A percentile compares a stretch with the other conserved stretches of the same genome.
Evolutionary conservation across 2,329 filamentous ascomycete species (phyloP).

Genomic region (Onygenales sp.): DNA sequence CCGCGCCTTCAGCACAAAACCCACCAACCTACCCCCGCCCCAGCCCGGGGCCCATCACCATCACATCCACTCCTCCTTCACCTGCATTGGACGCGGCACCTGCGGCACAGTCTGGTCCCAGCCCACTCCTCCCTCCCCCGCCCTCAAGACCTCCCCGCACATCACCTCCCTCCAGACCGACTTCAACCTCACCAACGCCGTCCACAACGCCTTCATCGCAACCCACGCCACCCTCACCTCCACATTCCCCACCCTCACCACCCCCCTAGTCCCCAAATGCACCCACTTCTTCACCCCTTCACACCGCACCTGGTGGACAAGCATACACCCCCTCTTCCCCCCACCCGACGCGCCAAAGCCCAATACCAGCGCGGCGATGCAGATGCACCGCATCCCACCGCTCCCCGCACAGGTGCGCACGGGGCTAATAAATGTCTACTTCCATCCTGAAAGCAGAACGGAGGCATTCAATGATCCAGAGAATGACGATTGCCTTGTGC

Average conservation of each 20-base stretch:
- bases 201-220: background rate
- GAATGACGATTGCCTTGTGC: background rate
- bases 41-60: too few species aligned
- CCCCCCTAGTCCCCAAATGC: background rate
- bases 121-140: background rate
- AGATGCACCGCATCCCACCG: background rate
- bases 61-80: too few species aligned
- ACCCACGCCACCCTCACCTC: background rate
- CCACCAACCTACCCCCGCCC: too few species aligned
- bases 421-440: background rate
- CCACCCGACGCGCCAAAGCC: background rate
- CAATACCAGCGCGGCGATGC: background rate
- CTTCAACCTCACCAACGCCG: background rate
- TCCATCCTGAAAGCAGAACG: background rate
- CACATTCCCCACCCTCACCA: background rate
- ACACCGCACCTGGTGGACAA: background rate
- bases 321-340: background rate
- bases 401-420: conserved; percentile 4
- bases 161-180: background rate
- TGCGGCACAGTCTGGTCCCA: background rate
- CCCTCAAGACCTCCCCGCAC: background rate
- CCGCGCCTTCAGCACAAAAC: too few species aligned
- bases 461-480: background rate
- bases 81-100: background rate
- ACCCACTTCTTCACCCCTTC: background rate